Conservation (phyloP, 106 monocot species). For the Dioscorea zingiberensis region DNA sequence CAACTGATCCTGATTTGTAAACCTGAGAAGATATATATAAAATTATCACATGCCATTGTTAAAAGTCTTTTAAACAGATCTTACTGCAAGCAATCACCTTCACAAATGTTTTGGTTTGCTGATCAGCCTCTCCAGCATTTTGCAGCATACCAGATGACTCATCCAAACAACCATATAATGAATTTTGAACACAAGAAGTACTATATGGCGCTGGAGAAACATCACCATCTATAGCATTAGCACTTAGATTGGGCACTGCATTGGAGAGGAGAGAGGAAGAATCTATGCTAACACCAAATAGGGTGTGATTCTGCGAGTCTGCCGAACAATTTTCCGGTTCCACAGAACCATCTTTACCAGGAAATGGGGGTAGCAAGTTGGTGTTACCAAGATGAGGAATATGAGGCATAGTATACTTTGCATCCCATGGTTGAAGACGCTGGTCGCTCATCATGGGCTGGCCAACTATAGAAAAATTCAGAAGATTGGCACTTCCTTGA, state of each 20-base stretch:
- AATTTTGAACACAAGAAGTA: constrained; percentile 60
- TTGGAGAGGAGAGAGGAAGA: constrained; percentile 62
- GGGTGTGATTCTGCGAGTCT: constrained; percentile 53
- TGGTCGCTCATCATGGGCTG: constrained; percentile 33
- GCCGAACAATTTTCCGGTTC: constrained; percentile 41
- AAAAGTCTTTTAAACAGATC: not conserved
- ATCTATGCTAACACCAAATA: constrained; percentile 77
- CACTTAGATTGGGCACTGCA: constrained; percentile 38
- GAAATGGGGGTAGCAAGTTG: constrained; percentile 50
- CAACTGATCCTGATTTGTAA: constrained; percentile 88
- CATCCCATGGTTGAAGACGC: constrained; percentile 43
- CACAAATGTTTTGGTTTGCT: constrained; percentile 59
- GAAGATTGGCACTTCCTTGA: constrained; percentile 37
- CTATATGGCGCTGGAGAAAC: constrained; percentile 35
- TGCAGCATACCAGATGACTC: constrained; percentile 73
- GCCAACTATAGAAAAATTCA: constrained; percentile 32
- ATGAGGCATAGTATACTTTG: constrained; percentile 39
- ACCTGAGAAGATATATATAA: constrained; percentile 42
- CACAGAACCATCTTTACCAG: constrained; percentile 49
- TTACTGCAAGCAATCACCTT: constrained; percentile 62
- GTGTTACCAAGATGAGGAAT: constrained; percentile 34
- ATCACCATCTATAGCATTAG: constrained; percentile 25
- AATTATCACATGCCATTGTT: not conserved
- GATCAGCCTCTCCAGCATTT: constrained; percentile 51
- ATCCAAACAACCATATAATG: constrained; percentile 65